Evolutionary conservation across 768 basidiomycete genomes (phyloP).

Genomic region (Leccinum obscurum): DNA sequence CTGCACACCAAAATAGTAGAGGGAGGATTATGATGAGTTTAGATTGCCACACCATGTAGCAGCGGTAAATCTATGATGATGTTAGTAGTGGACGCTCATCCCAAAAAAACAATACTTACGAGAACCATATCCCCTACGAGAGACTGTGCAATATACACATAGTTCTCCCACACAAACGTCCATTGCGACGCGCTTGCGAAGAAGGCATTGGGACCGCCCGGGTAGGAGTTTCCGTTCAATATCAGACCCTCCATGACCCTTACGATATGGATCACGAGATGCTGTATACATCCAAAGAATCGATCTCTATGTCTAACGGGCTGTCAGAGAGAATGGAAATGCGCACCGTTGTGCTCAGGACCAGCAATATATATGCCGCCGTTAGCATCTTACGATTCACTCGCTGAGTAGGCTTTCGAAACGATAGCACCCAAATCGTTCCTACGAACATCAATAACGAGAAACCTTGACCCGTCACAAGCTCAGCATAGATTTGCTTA

Average conservation of each 20-base stretch:
- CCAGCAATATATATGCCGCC: constrained; percentile 27
- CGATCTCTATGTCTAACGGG: not conserved
- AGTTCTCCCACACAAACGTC: constrained; percentile 17
- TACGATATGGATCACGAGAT: constrained; percentile 26
- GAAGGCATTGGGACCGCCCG: too few relatives aligned
- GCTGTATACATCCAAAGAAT: constrained; percentile 14
- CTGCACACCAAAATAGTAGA: constrained; percentile 29
- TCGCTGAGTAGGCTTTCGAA: not conserved
- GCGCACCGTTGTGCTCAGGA: constrained; percentile 33
- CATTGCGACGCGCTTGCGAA: too few relatives aligned
- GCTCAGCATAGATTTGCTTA: not conserved
- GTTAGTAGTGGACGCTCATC: constrained; percentile 4
- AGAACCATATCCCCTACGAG: constrained; percentile 33
- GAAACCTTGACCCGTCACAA: constrained; percentile 25
- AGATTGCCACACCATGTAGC: constrained; percentile 36
- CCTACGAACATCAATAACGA: constrained; percentile 37
- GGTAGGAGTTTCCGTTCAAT: constrained; percentile 16
- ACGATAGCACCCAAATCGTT: constrained; percentile 27
- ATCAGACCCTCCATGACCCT: constrained; percentile 31
- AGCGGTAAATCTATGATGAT: constrained; percentile 25
- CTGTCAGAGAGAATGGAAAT: not conserved
- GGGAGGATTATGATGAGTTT: constrained; percentile 30
- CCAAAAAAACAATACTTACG: constrained; percentile 14
- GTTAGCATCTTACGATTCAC: constrained; percentile 26
- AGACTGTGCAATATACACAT: constrained; percentile 27